Percentiles rank a stretch among this genome's conserved stretches.
Conservation (phyloP, 2,329 filamentous ascomycete species). For the Colletotrichum sp. region DNA sequence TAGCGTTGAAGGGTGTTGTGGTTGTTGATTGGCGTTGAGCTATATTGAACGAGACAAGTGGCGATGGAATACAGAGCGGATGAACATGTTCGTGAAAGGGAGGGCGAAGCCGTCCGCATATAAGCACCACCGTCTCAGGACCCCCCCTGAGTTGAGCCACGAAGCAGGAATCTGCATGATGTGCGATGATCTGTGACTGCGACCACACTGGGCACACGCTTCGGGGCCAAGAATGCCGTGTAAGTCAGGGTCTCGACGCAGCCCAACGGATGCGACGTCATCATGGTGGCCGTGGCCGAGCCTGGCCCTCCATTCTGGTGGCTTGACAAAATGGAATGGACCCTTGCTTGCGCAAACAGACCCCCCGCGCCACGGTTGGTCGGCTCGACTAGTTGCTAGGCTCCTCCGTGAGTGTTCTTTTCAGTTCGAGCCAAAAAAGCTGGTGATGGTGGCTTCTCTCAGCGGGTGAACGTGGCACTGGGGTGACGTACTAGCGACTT, state of each 20-base stretch:
- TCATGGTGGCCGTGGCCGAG: constrained; percentile 2
- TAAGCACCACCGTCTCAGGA: constrained; percentile 8
- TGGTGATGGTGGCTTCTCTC: constrained; percentile 11
- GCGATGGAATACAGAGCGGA: neutral
- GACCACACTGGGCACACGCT: neutral
- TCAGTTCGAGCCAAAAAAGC: neutral
- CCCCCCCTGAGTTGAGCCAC: neutral
- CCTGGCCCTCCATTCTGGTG: neutral
- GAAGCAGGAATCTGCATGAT: constrained; percentile 15
- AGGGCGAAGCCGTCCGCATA: constrained; percentile 16
- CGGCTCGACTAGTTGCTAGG: neutral
- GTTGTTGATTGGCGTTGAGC: neutral
- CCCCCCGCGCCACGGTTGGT: constrained; percentile 5
- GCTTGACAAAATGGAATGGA: neutral
- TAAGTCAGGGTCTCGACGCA: constrained; percentile 14
- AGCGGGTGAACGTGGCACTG: neutral
- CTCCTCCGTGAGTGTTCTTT: neutral
- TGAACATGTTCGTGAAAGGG: neutral
- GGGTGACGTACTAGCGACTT: constrained; percentile 5
- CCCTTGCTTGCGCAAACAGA: constrained; percentile 4
- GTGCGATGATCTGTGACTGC: constrained; percentile 12
- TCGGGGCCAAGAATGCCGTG: constrained; percentile 9
- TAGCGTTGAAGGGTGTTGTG: neutral
- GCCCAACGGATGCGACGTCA: constrained; percentile 14
- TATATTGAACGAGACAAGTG: neutral